Base-by-base conservation (phyloP, 2,329 filamentous ascomycete genomes). In the Pseudogymnoascus sp. region DNA sequence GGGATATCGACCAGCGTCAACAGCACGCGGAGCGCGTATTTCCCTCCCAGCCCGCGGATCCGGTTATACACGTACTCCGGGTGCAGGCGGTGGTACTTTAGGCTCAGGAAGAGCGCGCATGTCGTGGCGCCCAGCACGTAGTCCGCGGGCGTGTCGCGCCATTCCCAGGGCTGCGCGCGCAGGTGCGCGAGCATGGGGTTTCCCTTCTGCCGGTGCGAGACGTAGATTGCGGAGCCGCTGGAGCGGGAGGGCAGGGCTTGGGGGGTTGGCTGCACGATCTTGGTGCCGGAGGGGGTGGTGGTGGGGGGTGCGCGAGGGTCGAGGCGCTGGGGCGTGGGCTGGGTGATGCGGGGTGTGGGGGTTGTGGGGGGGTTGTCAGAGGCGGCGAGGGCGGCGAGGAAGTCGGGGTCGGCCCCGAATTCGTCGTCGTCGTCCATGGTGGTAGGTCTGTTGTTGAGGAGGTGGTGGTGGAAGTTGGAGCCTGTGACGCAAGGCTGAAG, bases 21-120 rank as follows among this genome's bases (percentile, higher is more conserved):
- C 28, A 99, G 78, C 62, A 99, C 82, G 59, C 95, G 90, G 19
- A 99, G 82, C 68, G 87, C 88, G 78, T 96, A 97, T 76, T 90
- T 91, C 61, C 90, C 90, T 61, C 90, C 90, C 4, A 99, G 80
- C 60, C 87, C 86, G 62, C 89, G 88, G 69, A 99, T 96, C 64
- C 95, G 89, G 23, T 89, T 92, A 78, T 97, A 97, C 71, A 99
- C 91, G 79, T 99, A 99, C 76, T 99, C 95, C 0, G 95, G 95
- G 73, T 99, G 95, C 62, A 99, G 82, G 28, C 93, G 91, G 76
- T 99, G 95, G 76, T 99, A 99, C 76, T 97, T 99, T 63, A 99
- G 83, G 59, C 91, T 96, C 44, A 99, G 80, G 73, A 97, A 99
- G 4, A 99, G 82, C 0, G 91, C 93, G 71, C 93, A 96, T 6